Evolutionary conservation across 305 asterid genomes (phyloP).

Genomic region (Coffea humblotiana): DNA sequence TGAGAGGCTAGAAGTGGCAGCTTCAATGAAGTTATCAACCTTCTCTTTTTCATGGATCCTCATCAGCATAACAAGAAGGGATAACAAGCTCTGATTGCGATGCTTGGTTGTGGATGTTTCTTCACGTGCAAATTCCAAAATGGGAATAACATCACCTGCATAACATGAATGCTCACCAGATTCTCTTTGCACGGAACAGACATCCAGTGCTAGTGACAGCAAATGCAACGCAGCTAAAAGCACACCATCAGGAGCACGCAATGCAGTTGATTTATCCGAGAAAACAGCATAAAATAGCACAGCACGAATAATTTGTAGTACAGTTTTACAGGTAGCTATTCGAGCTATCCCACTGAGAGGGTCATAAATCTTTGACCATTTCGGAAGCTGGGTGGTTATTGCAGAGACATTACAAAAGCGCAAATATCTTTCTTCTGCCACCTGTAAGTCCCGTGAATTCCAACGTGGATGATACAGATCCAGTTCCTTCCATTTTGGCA

Average conservation of each 20-base stretch:
- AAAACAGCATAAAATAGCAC: conserved; percentile 75
- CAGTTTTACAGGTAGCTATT: conserved; percentile 81
- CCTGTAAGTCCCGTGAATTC: conserved; percentile 88
- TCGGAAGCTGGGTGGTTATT: conserved; percentile 82
- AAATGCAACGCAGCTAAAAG: conserved; percentile 79
- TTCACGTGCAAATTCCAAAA: conserved; percentile 73
- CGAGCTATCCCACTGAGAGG: conserved; percentile 85
- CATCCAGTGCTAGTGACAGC: conserved; percentile 76
- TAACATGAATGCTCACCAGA: conserved; percentile 53
- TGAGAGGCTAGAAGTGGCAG: conserved; percentile 52
- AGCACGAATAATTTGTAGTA: conserved; percentile 77
- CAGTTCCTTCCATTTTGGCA: conserved; percentile 79
- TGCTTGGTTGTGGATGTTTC: conserved; percentile 51
- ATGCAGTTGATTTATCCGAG: conserved; percentile 46
- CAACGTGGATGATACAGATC: conserved; percentile 97
- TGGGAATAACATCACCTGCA: conserved; percentile 60
- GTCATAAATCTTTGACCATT: conserved; percentile 77
- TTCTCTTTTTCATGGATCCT: conserved; percentile 70
- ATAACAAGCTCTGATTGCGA: conserved; percentile 87
- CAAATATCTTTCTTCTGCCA: conserved; percentile 90
- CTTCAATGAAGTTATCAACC: conserved; percentile 53
- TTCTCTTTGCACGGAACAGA: conserved; percentile 58
- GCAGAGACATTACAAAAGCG: conserved; percentile 87
- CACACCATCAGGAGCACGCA: conserved; percentile 91
- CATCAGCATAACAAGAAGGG: conserved; percentile 88